phyloP scores from a whole-genome alignment of 169 alveolate species.

The Neospora caninum region DNA sequence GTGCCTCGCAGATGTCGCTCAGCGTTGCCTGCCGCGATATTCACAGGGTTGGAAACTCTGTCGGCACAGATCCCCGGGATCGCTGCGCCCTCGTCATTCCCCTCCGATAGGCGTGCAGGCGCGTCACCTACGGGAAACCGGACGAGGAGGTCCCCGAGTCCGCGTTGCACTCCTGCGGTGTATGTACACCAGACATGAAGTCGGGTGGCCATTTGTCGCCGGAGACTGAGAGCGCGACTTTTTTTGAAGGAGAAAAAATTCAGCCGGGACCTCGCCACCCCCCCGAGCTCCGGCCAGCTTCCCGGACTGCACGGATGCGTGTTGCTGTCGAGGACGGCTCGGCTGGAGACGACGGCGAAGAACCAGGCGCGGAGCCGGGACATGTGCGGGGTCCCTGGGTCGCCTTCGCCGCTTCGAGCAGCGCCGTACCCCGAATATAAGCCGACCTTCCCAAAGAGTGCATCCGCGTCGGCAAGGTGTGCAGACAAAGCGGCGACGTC shows the following conservation, averaged over 20 bases:
- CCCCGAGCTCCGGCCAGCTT: not conserved
- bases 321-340: constrained; percentile 22
- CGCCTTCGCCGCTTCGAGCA: not conserved
- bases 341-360: not conserved
- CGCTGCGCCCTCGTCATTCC: not conserved
- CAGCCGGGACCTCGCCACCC: not conserved
- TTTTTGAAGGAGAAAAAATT: not conserved
- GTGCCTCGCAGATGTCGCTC: too few species aligned
- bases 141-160: not conserved
- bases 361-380: not conserved
- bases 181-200: not conserved
- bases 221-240: not conserved
- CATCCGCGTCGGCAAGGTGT: constrained; percentile 15
- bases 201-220: not conserved
- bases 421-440: not conserved
- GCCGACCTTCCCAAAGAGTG: not conserved
- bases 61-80: not conserved
- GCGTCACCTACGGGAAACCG: not conserved
- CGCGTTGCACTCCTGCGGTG: not conserved
- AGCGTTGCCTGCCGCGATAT: too few species aligned
- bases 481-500: not conserved
- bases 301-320: constrained; percentile 16
- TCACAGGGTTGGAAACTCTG: too few species aligned
- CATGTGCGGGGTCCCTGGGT: not conserved
- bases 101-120: not conserved